Evolutionary conservation across 768 basidiomycete genomes (phyloP).

Genomic region (Kwoniella bestiolae): DNA sequence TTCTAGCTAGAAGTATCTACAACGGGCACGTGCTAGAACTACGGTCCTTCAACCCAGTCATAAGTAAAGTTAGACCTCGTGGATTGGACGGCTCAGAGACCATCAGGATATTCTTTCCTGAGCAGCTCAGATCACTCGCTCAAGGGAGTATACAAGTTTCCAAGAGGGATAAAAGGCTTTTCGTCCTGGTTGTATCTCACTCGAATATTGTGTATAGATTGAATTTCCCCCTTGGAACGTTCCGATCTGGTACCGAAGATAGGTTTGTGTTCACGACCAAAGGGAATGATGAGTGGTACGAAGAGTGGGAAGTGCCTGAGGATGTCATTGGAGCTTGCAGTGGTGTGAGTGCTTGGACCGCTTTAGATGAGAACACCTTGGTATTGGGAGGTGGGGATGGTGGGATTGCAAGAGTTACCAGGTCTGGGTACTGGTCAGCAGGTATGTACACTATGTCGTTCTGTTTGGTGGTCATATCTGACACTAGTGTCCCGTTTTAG

Average conservation of each 20-base stretch:
- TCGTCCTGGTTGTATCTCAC: constrained; percentile 40
- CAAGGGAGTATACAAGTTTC: constrained; percentile 33
- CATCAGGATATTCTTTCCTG: constrained; percentile 48
- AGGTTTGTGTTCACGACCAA: constrained; percentile 30
- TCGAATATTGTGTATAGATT: constrained; percentile 41
- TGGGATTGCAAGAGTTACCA: constrained; percentile 35
- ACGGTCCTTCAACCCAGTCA: constrained; percentile 22
- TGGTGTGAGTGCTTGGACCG: constrained; percentile 37
- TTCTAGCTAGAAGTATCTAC: constrained; percentile 44
- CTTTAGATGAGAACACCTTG: constrained; percentile 39
- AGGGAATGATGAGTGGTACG: constrained; percentile 42
- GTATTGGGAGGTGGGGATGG: constrained; percentile 46
- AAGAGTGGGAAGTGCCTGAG: constrained; percentile 43
- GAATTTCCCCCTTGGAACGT: constrained; percentile 31
- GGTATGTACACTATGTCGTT: constrained; percentile 24
- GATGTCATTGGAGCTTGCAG: constrained; percentile 32
- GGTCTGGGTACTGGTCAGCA: constrained; percentile 20
- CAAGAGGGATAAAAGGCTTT: constrained; percentile 26
- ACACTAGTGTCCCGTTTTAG: neutral
- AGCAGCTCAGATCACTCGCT: constrained; percentile 32
- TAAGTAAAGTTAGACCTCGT: constrained; percentile 13
- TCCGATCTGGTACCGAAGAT: constrained; percentile 19
- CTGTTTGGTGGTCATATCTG: neutral
- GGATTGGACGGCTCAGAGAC: constrained; percentile 27
- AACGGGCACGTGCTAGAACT: constrained; percentile 52